phyloP scores from a whole-genome alignment of 2,329 filamentous ascomycete species.

The Fusarium sp. region DNA sequence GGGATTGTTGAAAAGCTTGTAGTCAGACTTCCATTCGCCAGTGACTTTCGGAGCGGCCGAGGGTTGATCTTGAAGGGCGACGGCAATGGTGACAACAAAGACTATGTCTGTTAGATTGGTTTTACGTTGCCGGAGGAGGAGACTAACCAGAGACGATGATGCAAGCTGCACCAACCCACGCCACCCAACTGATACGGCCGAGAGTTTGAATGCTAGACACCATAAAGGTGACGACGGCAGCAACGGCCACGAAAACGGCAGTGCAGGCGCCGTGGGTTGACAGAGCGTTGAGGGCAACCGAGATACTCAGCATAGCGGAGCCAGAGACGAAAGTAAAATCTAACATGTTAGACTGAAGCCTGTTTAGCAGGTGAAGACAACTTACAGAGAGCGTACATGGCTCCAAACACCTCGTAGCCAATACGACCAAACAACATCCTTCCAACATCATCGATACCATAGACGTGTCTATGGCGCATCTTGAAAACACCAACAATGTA shows the following conservation, averaged over 20 bases:
- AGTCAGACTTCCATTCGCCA: slow-evolving; percentile 41
- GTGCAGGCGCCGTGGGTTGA: slow-evolving; percentile 51
- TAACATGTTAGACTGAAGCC: background rate
- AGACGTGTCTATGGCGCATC: slow-evolving; percentile 57
- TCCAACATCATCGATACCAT: slow-evolving; percentile 61
- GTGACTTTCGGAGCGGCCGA: slow-evolving; percentile 8
- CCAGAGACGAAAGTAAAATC: background rate
- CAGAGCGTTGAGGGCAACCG: slow-evolving; percentile 51
- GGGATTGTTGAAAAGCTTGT: slow-evolving; percentile 42
- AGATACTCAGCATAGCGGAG: slow-evolving; percentile 42
- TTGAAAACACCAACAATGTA: slow-evolving; percentile 59
- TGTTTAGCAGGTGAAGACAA: background rate
- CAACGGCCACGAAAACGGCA: slow-evolving; percentile 50
- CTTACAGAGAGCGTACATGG: slow-evolving; percentile 47
- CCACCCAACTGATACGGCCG: slow-evolving; percentile 45
- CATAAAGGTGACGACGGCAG: slow-evolving; percentile 39
- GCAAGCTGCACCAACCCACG: slow-evolving; percentile 34
- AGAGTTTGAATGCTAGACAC: slow-evolving; percentile 47
- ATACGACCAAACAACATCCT: slow-evolving; percentile 55
- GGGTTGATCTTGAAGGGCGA: slow-evolving; percentile 10
- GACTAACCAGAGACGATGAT: slow-evolving; percentile 13
- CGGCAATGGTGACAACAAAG: slow-evolving; percentile 13
- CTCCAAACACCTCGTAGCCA: slow-evolving; percentile 53
- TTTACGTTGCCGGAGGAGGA: background rate
- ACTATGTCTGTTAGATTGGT: background rate